Evolutionary conservation across 495 filamentous ascomycete species (phyloP).

Genomic region (Aspergillus campestris): DNA sequence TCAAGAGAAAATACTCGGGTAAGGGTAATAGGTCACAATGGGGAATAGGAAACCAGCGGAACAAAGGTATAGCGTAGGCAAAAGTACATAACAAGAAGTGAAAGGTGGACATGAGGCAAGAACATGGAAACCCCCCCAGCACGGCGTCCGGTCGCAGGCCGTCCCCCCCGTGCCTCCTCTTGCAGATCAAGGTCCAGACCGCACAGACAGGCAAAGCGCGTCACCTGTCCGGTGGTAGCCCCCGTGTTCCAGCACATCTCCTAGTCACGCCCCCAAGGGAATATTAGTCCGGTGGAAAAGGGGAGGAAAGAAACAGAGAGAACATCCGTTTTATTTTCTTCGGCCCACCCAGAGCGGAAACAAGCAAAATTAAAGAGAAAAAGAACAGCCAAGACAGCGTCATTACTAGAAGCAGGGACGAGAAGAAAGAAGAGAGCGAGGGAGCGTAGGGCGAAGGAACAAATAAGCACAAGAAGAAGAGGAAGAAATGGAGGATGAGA

Average conservation of each 20-base stretch:
- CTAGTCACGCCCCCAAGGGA: slow-evolving; percentile 14
- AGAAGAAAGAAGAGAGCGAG: slow-evolving; percentile 21
- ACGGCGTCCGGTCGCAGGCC: slow-evolving; percentile 5
- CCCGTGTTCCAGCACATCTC: slow-evolving; percentile 21
- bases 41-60: slow-evolving; percentile 29
- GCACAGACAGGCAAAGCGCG: slow-evolving; percentile 11
- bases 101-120: slow-evolving; percentile 28
- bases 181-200: slow-evolving; percentile 15
- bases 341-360: slow-evolving; percentile 22
- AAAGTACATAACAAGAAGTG: slow-evolving; percentile 49
- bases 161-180: slow-evolving; percentile 17
- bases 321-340: slow-evolving; percentile 13
- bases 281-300: slow-evolving; percentile 17
- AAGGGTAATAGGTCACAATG: slow-evolving; percentile 23
- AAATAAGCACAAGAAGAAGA: slow-evolving; percentile 29
- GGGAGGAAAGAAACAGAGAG: slow-evolving; percentile 8
- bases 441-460: slow-evolving; percentile 27
- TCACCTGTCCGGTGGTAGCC: slow-evolving; percentile 10
- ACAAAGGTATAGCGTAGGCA: slow-evolving; percentile 44
- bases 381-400: slow-evolving; percentile 16
- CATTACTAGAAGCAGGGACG: slow-evolving; percentile 26
- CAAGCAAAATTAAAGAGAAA: slow-evolving; percentile 8
- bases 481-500: slow-evolving; percentile 22
- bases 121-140: slow-evolving; percentile 9
- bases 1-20: slow-evolving; percentile 18